Conservation (phyloP, 176 grass and related monocot species). For the Oryza australiensis region DNA sequence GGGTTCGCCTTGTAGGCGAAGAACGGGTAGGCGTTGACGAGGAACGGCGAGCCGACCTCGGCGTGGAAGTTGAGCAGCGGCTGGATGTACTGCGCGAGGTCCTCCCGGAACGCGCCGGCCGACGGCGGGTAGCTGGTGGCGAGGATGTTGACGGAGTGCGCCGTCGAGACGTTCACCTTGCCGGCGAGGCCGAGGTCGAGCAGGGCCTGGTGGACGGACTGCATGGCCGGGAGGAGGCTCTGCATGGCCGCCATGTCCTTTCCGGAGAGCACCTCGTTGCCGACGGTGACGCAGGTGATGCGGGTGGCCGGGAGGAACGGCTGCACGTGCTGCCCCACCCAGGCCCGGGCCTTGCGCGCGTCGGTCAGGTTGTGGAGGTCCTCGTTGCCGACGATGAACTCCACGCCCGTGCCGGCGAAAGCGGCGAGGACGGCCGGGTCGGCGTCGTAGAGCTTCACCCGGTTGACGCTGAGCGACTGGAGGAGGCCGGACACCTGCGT, state of each 20-base stretch:
- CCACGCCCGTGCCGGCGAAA: slow-evolving; percentile 62
- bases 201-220: slow-evolving; percentile 66
- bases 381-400: slow-evolving; percentile 69
- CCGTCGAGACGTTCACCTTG: slow-evolving; percentile 61
- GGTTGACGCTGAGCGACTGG: slow-evolving; percentile 55
- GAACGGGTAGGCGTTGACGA: slow-evolving; percentile 87
- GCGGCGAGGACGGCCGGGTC: slow-evolving; percentile 60
- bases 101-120: slow-evolving; percentile 58
- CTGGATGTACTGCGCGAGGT: slow-evolving; percentile 44
- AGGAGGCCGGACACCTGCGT: slow-evolving; percentile 58
- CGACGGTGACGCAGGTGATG: slow-evolving; percentile 66
- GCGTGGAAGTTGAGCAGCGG: slow-evolving; percentile 66
- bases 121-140: slow-evolving; percentile 74
- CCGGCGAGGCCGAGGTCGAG: slow-evolving; percentile 44
- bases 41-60: slow-evolving; percentile 56
- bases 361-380: slow-evolving; percentile 53
- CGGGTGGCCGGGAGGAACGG: slow-evolving; percentile 63
- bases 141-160: slow-evolving; percentile 65
- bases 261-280: slow-evolving; percentile 76
- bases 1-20: slow-evolving; percentile 81
- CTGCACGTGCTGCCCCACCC: slow-evolving; percentile 68
- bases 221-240: slow-evolving; percentile 70
- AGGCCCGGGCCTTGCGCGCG: slow-evolving; percentile 40
- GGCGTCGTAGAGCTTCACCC: slow-evolving; percentile 79
- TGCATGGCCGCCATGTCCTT: slow-evolving; percentile 41